Conservation (phyloP, 1,284 basidiomycete species). For the Meira miltonrushii region DNA sequence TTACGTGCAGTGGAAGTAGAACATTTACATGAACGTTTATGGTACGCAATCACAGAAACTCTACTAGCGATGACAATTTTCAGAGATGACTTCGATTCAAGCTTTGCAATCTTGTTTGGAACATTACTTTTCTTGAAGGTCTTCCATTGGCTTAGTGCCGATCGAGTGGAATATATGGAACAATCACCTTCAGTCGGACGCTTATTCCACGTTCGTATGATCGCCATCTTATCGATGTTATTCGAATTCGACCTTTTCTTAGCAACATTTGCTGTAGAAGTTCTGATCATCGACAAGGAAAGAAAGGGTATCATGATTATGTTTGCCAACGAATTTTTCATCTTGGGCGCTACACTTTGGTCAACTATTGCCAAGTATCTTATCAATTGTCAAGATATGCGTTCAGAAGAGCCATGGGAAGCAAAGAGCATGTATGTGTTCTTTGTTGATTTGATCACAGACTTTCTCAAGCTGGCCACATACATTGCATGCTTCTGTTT, state of each 20-base stretch:
- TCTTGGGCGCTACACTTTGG: conserved; percentile 73
- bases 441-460: conserved; percentile 87
- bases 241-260: conserved; percentile 68
- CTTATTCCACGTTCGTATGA: conserved; percentile 79
- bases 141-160: conserved; percentile 93
- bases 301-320: conserved; percentile 70
- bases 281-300: conserved; percentile 31
- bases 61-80: conserved; percentile 94
- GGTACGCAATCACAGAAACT: conserved; percentile 96
- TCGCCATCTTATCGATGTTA: conserved; percentile 65
- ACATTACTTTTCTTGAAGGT: conserved; percentile 89
- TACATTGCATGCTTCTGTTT: conserved; percentile 83
- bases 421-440: conserved; percentile 95
- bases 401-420: conserved; percentile 65
- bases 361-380: conserved; percentile 78
- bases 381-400: conserved; percentile 74
- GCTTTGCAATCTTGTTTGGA: conserved; percentile 85
- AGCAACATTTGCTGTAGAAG: conserved; percentile 69
- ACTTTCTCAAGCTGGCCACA: conserved; percentile 85
- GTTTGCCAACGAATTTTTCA: conserved; percentile 82
- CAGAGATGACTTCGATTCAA: conserved; percentile 66
- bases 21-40: conserved; percentile 88
- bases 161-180: conserved; percentile 98
- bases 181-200: conserved; percentile 78
- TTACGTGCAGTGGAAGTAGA: conserved; percentile 85